Evolutionary conservation across 768 basidiomycete genomes (phyloP), one percentile per base, ranked within the genome.

Genomic region (Scleroderma bovista): DNA sequence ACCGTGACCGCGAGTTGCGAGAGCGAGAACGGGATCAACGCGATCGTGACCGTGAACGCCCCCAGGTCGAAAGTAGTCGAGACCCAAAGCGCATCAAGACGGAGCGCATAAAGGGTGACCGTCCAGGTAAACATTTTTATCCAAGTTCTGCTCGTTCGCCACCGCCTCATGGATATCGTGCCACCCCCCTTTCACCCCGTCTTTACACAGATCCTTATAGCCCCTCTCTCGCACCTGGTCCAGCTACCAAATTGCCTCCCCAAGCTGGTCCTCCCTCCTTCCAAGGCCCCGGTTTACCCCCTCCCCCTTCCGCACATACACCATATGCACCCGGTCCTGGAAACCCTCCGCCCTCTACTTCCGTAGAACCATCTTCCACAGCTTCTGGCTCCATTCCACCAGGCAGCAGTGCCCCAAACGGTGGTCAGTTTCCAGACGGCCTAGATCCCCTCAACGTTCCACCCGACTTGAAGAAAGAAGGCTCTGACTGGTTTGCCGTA

Each of bases 401-500:
- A 1, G 51, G 65, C 8, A 67, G 51, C 41, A 67, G 44, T 20
- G 24, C 56, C 34, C 57, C 67, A 19, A 67, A 61, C 24, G 63
- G 61, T 10, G 59, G 54, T 49, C 65, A 67, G 57, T 69, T 67
- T 63, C 65, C 61, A 9, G 63, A 68, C 22, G 62, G 60, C 52
- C 67, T 69, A 19, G 65, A 69, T 32, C 65, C 60, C 2, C 65
- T 58, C 51, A 65, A 57, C 37, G 67, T 67, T n/a, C 67, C 65
- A 2, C 57, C 65, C 8, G 65, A 68, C 52, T 38, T 61, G 46
- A 61, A 70, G 51, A 83, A 80, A 60, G 83, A 93, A 63, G 91
- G 89, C 0, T 68, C 72, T 41, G 92, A 94, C 61, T 95, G 93
- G 93, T 88, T 90, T 61, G 89, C 86, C 6, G 75, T 92, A 42